Evolutionary conservation across 257 asterid genomes (phyloP), one percentile per base, ranked within the genome.

Genomic region (Craterostigma plantagineum): DNA sequence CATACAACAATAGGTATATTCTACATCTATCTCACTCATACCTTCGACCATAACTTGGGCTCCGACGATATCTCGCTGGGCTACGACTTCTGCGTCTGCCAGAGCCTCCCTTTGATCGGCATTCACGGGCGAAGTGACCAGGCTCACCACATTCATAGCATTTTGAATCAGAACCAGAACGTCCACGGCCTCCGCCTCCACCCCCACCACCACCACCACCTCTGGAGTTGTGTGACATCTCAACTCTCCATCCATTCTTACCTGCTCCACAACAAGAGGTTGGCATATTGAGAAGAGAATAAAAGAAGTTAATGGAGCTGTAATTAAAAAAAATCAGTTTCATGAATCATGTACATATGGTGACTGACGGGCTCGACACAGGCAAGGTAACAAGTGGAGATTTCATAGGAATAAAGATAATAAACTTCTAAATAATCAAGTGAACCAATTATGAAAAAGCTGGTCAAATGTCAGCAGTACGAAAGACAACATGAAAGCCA

Each of bases 61-160:
- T 43, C 23, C 48, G 30, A 3, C 48, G 48, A 12, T 43, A 43
- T 11, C 16, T 43, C 17, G 48, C 33, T 10, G 48, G 48, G 33
- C 48, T 43, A 4, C 48, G 48, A 43, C 48, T 43, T 12, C 48
- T 43, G 23, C 48, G 48, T 30, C 33, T 43, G 3, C 34, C 48
- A 16, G 33, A 16, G 23, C 48, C 48, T 16, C 11, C 48, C 1
- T 33, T 27, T 33, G 33, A 15, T 16, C 34, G 13, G 33, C 48
- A 43, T 12, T 43, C 48, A 18, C 48, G 48, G 13, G 48, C 48
- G 16, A 43, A 43, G 23, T 43, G 48, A 18, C 48, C 48, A 16
- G 48, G 48, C 48, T 43, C 48, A n/a, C 48, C 48, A 18, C 48
- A 43, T 43, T 43, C 48, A 18, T 43, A 43, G 13, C 48, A 43